Evolutionary conservation across 495 filamentous ascomycete species (phyloP).

Genomic region (Trichocladium antarcticum): DNA sequence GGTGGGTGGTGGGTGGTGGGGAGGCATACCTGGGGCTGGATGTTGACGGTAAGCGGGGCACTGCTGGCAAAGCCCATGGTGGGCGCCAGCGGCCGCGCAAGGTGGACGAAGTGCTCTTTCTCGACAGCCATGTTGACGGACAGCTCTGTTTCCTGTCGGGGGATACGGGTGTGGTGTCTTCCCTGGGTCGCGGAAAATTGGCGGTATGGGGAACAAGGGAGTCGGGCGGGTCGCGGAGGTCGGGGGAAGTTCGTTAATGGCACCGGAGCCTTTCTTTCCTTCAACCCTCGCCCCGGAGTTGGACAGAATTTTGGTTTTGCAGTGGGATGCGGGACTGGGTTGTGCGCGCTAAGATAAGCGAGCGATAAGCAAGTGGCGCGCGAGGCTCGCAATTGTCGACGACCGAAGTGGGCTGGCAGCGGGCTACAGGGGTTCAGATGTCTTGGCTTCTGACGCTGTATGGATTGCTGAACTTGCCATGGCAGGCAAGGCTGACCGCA

Average conservation of each 20-base stretch:
- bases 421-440: background rate
- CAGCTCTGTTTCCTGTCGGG: conserved; percentile 13
- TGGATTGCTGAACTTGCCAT: background rate
- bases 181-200: conserved; percentile 14
- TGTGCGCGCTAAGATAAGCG: conserved; percentile 34
- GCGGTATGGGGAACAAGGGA: conserved; percentile 14
- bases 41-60: conserved; percentile 79
- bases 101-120: conserved; percentile 76
- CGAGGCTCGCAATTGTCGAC: no score
- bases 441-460: background rate
- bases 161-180: conserved; percentile 9
- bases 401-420: background rate
- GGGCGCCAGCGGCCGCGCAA: conserved; percentile 81
- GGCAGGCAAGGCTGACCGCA: conserved; percentile 23
- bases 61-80: conserved; percentile 68
- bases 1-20: conserved; percentile 5
- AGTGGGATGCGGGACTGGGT: conserved; percentile 25
- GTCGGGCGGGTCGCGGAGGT: conserved; percentile 13
- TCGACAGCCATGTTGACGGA: conserved; percentile 63
- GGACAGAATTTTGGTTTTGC: conserved; percentile 29
- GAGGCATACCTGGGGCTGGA: conserved; percentile 83
- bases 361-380: conserved; percentile 19
- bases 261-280: conserved; percentile 10
- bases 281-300: conserved; percentile 9
- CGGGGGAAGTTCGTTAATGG: conserved; percentile 16